Evolutionary conservation across 148 eudicot genomes (phyloP), one percentile per base, ranked within the genome.

Genomic region (Rhododendron ferrugineum): DNA sequence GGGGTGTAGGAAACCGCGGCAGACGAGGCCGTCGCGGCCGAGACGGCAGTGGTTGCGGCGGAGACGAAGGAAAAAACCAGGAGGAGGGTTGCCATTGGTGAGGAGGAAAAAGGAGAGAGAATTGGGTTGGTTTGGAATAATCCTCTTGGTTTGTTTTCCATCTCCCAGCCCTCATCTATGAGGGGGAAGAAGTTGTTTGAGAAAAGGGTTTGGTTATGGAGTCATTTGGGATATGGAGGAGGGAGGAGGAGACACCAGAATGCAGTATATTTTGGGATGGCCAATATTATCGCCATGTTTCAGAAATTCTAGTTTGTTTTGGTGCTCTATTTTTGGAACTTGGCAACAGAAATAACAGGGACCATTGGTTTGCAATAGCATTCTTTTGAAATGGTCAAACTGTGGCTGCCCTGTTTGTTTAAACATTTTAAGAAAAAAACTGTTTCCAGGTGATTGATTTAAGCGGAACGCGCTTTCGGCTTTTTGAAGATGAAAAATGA

Each of bases 1-100:
- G 94, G 93, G 83, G 54, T 90, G 85, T 94, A 95, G n/a, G 90
- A 30, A 47, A 84, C 58, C 11, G 84, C 40, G 37, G 84, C 79
- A 11, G 70, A 82, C 10, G 87, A 80, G 49, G 16, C 66, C 54
- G 84, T 68, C 0, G 84, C 4, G 1, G 28, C 81, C 3, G 44
- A 23, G 30, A 26, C 70, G 13, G 84, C 37, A 81, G 80, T 7
- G 72, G 37, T 40, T 54, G 28, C 42, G 26, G 36, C 13, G 26
- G 77, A 52, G 83, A 84, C 14, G 76, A 6, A 80, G 83, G 85
- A 73, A 85, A 90, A 70, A 80, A 86, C 79, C 76, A 83, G 70
- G 85, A 90, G 70, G 74, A 90, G 60, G 74, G 75, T 84, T 22
- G 78, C 75, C 85, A 83, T 83, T 49, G 79, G 40, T 37, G 78